Evolutionary conservation across 1,284 basidiomycete species (phyloP).

Genomic region (Lentinula novae-zelandiae): DNA sequence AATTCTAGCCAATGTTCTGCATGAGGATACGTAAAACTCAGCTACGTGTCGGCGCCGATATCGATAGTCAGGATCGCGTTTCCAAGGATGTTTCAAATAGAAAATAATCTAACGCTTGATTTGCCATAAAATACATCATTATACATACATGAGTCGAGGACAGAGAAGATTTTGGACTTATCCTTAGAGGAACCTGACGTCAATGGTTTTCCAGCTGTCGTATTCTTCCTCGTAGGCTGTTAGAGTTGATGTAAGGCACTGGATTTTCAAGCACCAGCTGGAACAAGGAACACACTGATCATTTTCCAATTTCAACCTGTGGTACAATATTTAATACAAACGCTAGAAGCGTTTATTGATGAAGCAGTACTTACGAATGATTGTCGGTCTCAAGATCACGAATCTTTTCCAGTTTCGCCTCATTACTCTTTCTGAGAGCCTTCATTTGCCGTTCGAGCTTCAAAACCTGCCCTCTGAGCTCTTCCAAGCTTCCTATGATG

Average conservation of each 20-base stretch:
- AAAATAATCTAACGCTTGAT: background rate
- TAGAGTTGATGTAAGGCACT: background rate
- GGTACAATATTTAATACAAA: background rate
- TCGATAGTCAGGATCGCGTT: background rate
- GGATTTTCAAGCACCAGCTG: background rate
- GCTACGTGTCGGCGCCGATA: background rate
- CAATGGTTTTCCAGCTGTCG: background rate
- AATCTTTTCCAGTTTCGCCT: conserved; percentile 36
- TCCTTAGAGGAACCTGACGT: background rate
- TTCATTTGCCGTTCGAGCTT: conserved; percentile 36
- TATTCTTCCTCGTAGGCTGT: background rate
- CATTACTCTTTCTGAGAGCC: conserved; percentile 33
- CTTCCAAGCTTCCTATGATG: background rate
- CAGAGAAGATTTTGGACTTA: no score
- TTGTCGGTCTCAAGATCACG: conserved; percentile 29
- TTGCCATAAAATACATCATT: background rate
- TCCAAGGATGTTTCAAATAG: background rate
- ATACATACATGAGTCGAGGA: no score
- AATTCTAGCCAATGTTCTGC: background rate
- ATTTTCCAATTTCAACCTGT: conserved; percentile 6
- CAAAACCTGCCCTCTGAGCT: conserved; percentile 30
- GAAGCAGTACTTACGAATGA: conserved; percentile 20
- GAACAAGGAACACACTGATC: background rate
- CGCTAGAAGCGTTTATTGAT: background rate
- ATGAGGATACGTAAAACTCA: background rate